phyloP scores from a whole-genome alignment of 2,329 filamentous ascomycete genomes.

The Ceratocystis albifundus region DNA sequence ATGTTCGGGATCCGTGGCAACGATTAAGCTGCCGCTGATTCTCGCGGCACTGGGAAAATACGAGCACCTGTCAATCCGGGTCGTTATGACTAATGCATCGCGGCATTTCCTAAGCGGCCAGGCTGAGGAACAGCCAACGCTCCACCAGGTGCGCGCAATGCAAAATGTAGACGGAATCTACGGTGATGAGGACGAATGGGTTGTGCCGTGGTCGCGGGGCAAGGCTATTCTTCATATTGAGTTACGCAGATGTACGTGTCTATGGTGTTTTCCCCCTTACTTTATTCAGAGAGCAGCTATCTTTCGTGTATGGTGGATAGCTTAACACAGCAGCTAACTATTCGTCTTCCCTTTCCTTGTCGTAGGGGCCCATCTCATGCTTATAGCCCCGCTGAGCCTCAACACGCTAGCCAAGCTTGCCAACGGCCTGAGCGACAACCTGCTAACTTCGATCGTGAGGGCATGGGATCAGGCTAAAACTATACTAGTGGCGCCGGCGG shows the following conservation, averaged over 20 bases:
- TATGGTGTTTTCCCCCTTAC: too few relatives aligned
- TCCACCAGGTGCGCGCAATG: slow-evolving; percentile 46
- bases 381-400: slow-evolving; percentile 70
- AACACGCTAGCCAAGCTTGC: slow-evolving; percentile 79
- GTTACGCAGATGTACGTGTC: slow-evolving; percentile 47
- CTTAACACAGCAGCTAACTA: background rate
- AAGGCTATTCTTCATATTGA: slow-evolving; percentile 84
- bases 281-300: background rate
- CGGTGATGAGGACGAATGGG: slow-evolving; percentile 78
- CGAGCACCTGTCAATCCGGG: slow-evolving; percentile 61
- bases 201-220: slow-evolving; percentile 61
- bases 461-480: slow-evolving; percentile 78
- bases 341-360: slow-evolving; percentile 28
- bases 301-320: background rate
- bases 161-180: slow-evolving; percentile 73
- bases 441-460: slow-evolving; percentile 62
- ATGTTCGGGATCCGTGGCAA: slow-evolving; percentile 55
- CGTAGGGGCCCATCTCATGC: slow-evolving; percentile 56
- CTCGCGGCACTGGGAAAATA: slow-evolving; percentile 43
- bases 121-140: slow-evolving; percentile 60
- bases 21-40: slow-evolving; percentile 69
- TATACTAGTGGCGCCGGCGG: slow-evolving; percentile 67
- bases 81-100: slow-evolving; percentile 67
- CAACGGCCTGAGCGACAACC: slow-evolving; percentile 63
- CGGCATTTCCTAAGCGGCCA: slow-evolving; percentile 66